Evolutionary conservation across 2,329 filamentous ascomycete species (phyloP), one percentile per base, ranked within the genome.

Genomic region (Clonostachys chloroleuca): DNA sequence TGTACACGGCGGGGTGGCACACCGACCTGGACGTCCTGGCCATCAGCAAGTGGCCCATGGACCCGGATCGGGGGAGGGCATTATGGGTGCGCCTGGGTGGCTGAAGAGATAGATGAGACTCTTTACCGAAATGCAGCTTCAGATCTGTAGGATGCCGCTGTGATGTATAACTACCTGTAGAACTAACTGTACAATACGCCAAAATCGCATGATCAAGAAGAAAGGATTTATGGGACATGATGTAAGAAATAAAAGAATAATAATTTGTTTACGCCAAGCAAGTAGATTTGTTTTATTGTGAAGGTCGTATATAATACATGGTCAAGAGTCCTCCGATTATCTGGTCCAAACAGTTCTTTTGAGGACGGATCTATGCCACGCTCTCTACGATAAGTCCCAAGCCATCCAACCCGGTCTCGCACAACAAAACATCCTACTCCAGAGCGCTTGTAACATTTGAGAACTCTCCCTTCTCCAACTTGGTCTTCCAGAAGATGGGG

Each of bases 401-500:
- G 24, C 24, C 24, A 30, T 30, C 52, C 54, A 44, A 49, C 47
- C 45, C 47, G 44, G 14, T 8, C 43, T 48, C 46, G 40, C 50
- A 40, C 43, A 35, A 42, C 44, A 46, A 42, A 35, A 16, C 47
- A 44, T 42, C 53, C 49, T 75, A 82, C n/a, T 80, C 79, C 64
- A 95, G 67, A 61, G 84, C 74, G 59, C 87, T 89, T 49, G 89
- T 95, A 46, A 96, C 92, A 67, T 96, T 96, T 54, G 87, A 92
- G 70, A 99, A 99, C 77, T 99, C 94, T 69, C 92, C 92, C 83
- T 95, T 95, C 69, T 96, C 87, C 63, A 99, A 73, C 84, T 99
- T 99, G 44, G 92, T 96, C 79, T 95, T 87, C 94, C 94, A 99
- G 86, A 99, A 99, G 65, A 97, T 95, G 41, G 92, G 92, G 77